Conservation (phyloP, 352 stramenopile genomes). For the Pythium brassicae region DNA sequence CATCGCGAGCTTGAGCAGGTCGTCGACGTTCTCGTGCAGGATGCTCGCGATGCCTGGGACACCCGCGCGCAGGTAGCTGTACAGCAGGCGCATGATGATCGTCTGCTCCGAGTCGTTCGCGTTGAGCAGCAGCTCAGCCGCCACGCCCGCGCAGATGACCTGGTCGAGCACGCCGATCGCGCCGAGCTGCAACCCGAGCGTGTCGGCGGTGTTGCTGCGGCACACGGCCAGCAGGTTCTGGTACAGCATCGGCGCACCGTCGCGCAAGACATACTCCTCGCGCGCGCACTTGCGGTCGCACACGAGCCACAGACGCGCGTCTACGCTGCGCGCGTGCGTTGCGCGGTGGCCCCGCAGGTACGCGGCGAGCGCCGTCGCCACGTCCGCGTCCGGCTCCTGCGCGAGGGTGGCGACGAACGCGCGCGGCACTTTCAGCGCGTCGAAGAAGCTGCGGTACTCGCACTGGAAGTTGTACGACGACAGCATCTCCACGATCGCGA, state of each 20-base stretch:
- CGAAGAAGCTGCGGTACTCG: background rate
- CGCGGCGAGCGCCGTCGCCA: background rate
- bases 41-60: background rate
- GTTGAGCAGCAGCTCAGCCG: background rate
- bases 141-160: background rate
- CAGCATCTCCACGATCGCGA: background rate
- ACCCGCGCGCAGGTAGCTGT: background rate
- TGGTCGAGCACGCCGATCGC: background rate
- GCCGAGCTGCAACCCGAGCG: background rate
- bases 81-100: background rate
- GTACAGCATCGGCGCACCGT: background rate
- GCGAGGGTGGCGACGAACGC: background rate
- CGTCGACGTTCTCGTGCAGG: background rate
- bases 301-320: background rate
- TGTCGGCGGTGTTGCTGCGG: background rate
- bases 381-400: background rate
- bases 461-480: background rate
- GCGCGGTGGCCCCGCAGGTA: background rate
- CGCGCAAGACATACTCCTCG: background rate
- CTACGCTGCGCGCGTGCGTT: background rate
- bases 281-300: background rate
- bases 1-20: background rate
- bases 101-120: background rate
- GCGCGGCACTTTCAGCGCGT: background rate
- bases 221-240: conserved; percentile 5